Percentiles rank a stretch among this genome's conserved stretches.
Evolutionary conservation across 1,139 yeast genomes (phyloP).

Genomic region (Saccharomycopsis phalli): DNA sequence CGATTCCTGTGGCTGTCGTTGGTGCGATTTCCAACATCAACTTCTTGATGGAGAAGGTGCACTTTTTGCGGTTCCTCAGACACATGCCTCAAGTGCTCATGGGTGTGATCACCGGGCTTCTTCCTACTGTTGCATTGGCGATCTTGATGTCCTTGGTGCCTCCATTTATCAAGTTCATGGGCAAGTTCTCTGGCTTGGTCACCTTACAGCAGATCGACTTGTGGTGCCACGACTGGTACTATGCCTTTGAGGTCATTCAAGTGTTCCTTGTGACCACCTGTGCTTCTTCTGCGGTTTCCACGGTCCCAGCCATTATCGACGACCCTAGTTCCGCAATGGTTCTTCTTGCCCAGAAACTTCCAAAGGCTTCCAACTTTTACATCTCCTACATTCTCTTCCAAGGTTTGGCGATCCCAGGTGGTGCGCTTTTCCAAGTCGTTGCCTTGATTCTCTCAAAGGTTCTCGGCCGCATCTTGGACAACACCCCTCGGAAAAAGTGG

Average conservation of each 20-base stretch:
- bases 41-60: conserved; percentile 56
- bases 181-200: conserved; percentile 56
- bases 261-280: conserved; percentile 62
- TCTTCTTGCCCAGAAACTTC: conserved; percentile 65
- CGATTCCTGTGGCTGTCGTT: conserved; percentile 91
- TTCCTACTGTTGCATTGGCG: conserved; percentile 78
- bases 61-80: conserved; percentile 61
- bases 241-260: conserved; percentile 63
- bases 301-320: conserved; percentile 56
- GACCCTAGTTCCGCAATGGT: conserved; percentile 62
- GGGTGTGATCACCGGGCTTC: conserved; percentile 79
- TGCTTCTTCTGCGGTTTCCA: conserved; percentile 66
- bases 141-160: conserved; percentile 78
- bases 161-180: conserved; percentile 57
- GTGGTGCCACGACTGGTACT: conserved; percentile 69
- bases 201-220: conserved; percentile 57
- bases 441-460: conserved; percentile 62
- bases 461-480: conserved; percentile 61
- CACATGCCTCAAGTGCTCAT: conserved; percentile 55
- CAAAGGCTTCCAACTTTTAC: conserved; percentile 83
- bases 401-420: conserved; percentile 77
- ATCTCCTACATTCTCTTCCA: conserved; percentile 66
- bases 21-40: conserved; percentile 86
- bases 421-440: conserved; percentile 69
- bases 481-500: conserved; percentile 84